Percentiles rank a stretch among this genome's conserved stretches.
These are phyloP conservation scores for Phytophthora idaei DNA, from an alignment of 352 stramenopile genomes.

Conservation along the genomic window DNA sequence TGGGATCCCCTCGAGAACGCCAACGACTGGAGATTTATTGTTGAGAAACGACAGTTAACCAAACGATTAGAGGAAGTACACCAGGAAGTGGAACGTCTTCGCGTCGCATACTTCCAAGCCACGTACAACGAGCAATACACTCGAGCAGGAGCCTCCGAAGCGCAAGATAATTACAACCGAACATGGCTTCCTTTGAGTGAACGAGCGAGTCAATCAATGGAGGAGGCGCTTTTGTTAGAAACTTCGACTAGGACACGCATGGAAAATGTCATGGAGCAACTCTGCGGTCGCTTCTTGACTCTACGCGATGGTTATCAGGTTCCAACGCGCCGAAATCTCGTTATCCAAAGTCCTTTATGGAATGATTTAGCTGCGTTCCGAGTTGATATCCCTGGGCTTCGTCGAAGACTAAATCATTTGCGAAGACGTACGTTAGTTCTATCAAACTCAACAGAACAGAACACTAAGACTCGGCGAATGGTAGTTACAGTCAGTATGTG, in stretches of 20 bases:
- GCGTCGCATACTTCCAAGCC: slow-evolving; percentile 65
- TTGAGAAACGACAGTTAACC: slow-evolving; percentile 61
- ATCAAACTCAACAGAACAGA: slow-evolving; percentile 26
- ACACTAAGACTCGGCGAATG: slow-evolving; percentile 33
- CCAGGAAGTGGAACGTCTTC: slow-evolving; percentile 48
- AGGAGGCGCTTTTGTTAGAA: slow-evolving; percentile 38
- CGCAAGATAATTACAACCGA: slow-evolving; percentile 44
- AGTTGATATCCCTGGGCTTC: slow-evolving; percentile 55
- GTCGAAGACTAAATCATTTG: slow-evolving; percentile 47
- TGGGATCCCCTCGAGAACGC: slow-evolving; percentile 86
- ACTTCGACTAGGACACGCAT: slow-evolving; percentile 28
- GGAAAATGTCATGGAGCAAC: slow-evolving; percentile 37
- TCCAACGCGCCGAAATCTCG: slow-evolving; percentile 56
- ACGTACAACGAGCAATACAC: slow-evolving; percentile 62
- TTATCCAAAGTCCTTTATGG: slow-evolving; percentile 48
- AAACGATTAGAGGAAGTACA: slow-evolving; percentile 46
- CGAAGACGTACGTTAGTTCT: slow-evolving; percentile 45
- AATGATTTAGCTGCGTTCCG: slow-evolving; percentile 27
- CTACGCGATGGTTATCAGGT: slow-evolving; percentile 48
- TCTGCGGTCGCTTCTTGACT: slow-evolving; percentile 49
- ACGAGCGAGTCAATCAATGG: slow-evolving; percentile 25
- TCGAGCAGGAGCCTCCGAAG: slow-evolving; percentile 31
- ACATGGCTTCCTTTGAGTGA: slow-evolving; percentile 36
- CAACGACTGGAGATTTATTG: slow-evolving; percentile 74
- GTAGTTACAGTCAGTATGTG: slow-evolving; percentile 59